Evolutionary conservation across 192 early-diverging fungal genomes (phyloP).

Genomic region (Gonapodya prolifera): DNA sequence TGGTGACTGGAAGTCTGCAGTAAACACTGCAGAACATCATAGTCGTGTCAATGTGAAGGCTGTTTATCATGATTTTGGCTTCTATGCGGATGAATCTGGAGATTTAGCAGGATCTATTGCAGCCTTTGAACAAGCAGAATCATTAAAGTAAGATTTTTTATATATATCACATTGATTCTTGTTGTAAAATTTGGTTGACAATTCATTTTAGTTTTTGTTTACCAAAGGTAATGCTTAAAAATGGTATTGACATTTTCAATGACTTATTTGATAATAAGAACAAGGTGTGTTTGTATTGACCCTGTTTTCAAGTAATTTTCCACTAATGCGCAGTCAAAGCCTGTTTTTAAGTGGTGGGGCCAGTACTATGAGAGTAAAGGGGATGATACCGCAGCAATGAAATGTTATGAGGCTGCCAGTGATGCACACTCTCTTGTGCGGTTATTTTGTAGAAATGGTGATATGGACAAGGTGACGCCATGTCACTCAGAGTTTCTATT

Average conservation of each 20-base stretch:
- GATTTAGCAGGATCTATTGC: background rate
- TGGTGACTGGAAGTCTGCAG: background rate
- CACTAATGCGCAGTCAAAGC: background rate
- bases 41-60: background rate
- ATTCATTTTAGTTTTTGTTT: background rate
- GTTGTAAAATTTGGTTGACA: background rate
- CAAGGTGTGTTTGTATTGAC: background rate
- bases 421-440: constrained; percentile 32
- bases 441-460: constrained; percentile 27
- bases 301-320: background rate
- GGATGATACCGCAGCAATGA: constrained; percentile 23
- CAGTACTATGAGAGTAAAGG: constrained; percentile 33
- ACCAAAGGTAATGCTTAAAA: background rate
- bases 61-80: background rate
- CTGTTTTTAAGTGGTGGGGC: constrained; percentile 32
- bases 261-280: background rate
- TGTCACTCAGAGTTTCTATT: background rate
- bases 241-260: background rate
- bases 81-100: background rate
- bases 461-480: constrained; percentile 22
- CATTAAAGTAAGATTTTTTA: background rate
- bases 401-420: constrained; percentile 27
- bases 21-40: background rate
- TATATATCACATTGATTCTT: background rate
- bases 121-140: background rate